Evolutionary conservation across 352 stramenopile genomes (phyloP), one percentile per base, ranked within the genome.

Genomic region (Phytophthora brassicae): DNA sequence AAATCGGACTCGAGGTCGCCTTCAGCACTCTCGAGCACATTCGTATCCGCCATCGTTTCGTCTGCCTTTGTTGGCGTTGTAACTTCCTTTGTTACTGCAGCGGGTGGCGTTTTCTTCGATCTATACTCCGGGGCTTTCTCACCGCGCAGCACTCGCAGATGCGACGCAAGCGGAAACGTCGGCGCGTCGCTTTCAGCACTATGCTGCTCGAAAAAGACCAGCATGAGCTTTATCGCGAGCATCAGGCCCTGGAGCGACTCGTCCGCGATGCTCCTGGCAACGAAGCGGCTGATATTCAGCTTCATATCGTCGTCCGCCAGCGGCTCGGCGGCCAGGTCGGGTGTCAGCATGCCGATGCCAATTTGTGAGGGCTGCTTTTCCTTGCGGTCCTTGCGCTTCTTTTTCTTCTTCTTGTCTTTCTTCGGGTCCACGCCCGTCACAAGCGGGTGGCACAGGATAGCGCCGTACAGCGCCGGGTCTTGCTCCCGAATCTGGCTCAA

Each of bases 381-480:
- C 59, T 91, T 92, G 42, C 77, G 76, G 17, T 93, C 87, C 66
- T 94, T 92, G 17, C 85, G 72, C 55, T 88, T 91, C 70, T 93
- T 94, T 51, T 92, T 91, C 64, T 91, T 89, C 31, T 85, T 79
- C 60, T 91, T 90, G 56, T 95, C 84, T 41, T 84, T 89, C 64
- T 84, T 90, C 3, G 77, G 73, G 26, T 92, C 86, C 41, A 88
- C 70, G 4, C 86, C 88, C 14, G 85, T 88, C 14, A 96, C 57
- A 26, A 96, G 74, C 16, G 86, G 86, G 28, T 96, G 85, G 41
- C 86, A 94, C 52, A 96, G 39, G 20, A 95, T 89, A 6, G 88
- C 86, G 4, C 84, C 86, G 20, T 95, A 94, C 26, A 96, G 59
- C 17, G 88, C 83, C 29, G 86, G 77, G 45, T 96, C 84, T 29